Base-by-base conservation (phyloP, 2,329 filamentous ascomycete genomes). In the Cordyceps cicadae region DNA sequence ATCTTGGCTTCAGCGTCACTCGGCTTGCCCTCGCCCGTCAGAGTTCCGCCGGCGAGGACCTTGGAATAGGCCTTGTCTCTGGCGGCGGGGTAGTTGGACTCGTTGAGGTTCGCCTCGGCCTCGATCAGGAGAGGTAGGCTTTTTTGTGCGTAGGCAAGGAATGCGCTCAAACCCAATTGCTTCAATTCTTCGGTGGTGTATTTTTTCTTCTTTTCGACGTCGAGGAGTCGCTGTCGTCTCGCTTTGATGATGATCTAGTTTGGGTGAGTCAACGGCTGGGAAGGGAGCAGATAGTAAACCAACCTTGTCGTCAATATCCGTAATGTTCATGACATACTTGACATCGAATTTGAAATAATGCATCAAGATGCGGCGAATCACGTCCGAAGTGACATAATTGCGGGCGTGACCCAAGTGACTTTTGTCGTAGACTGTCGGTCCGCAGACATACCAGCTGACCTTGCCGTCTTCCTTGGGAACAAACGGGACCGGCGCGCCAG, bases 281-380 rank as follows among this genome's bases (percentile, higher is more conserved):
- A 29, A 53, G 12, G 19, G 19, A 32, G 50, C 17, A 17, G 4
- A 26, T 29, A 14, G 50, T 21, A n/a, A 45, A 26, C 69, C 64
- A 68, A 85, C 83, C 80, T 88, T 88, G 74, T 89, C 86, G 67
- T 92, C 88, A 45, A 93, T 82, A 68, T 93, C 92, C 32, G 92
- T 96, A 64, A 94, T 91, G 75, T 96, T 96, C 87, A 95, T 94
- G 65, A 96, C 89, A 75, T 95, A 96, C 63, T 87, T 85, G 66
- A 96, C 84, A 48, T 91, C 78, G 72, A 89, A 94, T 63, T 85
- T 84, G 72, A 96, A 95, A 75, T 94, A 93, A 72, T 93, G 86
- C 69, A 83, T 79, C 73, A 96, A 76, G 67, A 96, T 90, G 68
- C 92, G 86, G 63, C 92, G 84, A 66, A 96, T 86, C 65, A 96